phyloP scores from a whole-genome alignment of 345 rosid species.

The Iberis pinnata region DNA sequence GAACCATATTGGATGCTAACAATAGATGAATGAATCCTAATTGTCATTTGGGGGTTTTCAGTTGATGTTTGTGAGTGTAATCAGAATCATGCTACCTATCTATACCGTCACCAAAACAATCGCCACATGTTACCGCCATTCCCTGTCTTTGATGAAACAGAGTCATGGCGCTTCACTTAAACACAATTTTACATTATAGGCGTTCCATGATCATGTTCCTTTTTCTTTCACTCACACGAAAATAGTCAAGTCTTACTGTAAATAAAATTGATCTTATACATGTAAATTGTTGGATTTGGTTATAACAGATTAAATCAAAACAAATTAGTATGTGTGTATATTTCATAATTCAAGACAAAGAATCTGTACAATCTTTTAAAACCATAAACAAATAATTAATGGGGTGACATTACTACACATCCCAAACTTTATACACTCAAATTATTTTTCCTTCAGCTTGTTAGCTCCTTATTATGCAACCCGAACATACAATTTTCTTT shows the following conservation, averaged over 20 bases:
- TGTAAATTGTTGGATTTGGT: conserved; percentile 22
- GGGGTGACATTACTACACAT: too few species aligned
- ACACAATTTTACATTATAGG: conserved; percentile 34
- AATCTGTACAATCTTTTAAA: too few species aligned
- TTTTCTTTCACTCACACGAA: conserved; percentile 13
- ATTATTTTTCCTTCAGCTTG: too few species aligned
- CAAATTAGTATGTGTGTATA: too few species aligned
- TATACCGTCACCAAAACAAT: conserved; percentile 49
- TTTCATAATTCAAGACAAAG: too few species aligned
- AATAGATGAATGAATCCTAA: background rate
- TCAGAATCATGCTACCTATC: conserved; percentile 68
- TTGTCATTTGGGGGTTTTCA: conserved; percentile 23
- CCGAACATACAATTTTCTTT: too few species aligned
- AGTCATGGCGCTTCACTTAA: conserved; percentile 27
- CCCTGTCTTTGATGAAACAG: conserved; percentile 50
- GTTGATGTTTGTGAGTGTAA: conserved; percentile 50
- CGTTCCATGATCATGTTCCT: conserved; percentile 16
- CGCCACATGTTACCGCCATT: conserved; percentile 40
- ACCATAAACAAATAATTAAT: too few species aligned
- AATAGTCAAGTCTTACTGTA: conserved; percentile 3
- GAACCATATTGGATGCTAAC: too few species aligned
- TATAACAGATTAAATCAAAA: conserved; percentile 4
- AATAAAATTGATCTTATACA: conserved; percentile 18
- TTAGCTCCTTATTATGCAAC: too few species aligned
- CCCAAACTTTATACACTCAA: too few species aligned